Evolutionary conservation across 2,329 filamentous ascomycete genomes (phyloP), one percentile per base, ranked within the genome.

Genomic region (Trichoderma sp.): DNA sequence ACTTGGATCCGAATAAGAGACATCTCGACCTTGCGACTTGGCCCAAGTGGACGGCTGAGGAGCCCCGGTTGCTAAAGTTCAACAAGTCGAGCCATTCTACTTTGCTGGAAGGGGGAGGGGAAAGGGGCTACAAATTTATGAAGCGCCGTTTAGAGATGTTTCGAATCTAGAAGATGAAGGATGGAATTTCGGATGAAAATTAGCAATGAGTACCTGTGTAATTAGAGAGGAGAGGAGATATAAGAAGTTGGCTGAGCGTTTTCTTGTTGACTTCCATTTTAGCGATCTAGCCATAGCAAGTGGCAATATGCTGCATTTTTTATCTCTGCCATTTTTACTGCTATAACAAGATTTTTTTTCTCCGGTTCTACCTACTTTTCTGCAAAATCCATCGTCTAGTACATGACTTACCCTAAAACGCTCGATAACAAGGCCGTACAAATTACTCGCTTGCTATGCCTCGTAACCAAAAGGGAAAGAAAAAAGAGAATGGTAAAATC

Each of bases 51-150:
- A 67, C 52, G 16, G 75, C 73, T 46, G 74, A 79, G 3, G 76
- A 75, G 1, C 82, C 83, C 68, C 78, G 86, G 74, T 74, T 93
- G 70, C 77, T 85, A 72, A 80, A 83, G 75, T 84, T 85, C 70
- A 68, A 77, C 39, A 68, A 26, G 58, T 24, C 34, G 56, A 21
- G 18, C 10, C 49, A 46, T 55, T 58, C 43, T 5, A n/a, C 21
- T 32, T 24, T 68, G 26, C 5, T 34, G 4, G 66, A 68, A 13
- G 43, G 18, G 18, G 46, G 37, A 18, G 37, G 24, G 24, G 32
- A 52, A 2, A 24, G 30, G 18, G 63, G 49, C 5, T 63, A 55
- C 8, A 32, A 43, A 1, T 34, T n/a, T 4, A 55, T 61, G 26
- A 37, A 52, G 3, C 3, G 14, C 2, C 14, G 32, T 5, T 14